Conservation (phyloP, 441 rosid species). For the Theobroma grandiflorum region DNA sequence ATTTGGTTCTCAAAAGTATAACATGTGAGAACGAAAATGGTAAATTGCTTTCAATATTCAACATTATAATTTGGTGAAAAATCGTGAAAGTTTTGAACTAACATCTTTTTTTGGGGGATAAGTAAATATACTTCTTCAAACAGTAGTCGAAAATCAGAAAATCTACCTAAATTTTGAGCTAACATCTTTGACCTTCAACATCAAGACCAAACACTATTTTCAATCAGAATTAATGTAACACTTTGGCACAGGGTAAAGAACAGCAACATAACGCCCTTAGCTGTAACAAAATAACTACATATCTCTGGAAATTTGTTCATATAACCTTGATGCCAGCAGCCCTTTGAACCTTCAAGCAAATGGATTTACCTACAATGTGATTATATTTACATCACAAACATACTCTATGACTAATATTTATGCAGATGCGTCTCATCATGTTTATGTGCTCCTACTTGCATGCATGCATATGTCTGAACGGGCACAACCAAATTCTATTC, state of each 20-base stretch:
- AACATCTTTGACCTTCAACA: background rate
- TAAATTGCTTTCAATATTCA: no score
- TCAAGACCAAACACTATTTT: background rate
- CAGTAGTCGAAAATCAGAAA: background rate
- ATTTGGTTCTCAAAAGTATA: background rate
- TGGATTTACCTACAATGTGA: background rate
- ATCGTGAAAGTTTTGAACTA: no score
- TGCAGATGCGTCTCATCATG: background rate
- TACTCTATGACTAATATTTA: background rate
- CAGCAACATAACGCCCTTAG: background rate
- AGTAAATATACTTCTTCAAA: no score
- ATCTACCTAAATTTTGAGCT: background rate
- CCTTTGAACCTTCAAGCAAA: background rate
- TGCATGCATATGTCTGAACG: background rate
- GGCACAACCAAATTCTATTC: background rate
- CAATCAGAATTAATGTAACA: background rate
- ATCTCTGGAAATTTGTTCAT: background rate
- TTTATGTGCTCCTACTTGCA: background rate
- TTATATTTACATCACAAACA: background rate
- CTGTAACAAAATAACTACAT: background rate
- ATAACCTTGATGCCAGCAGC: background rate
- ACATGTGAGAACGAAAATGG: background rate
- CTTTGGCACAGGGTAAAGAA: background rate
- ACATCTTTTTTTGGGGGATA: no score
- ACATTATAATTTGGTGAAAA: no score